Conservation (phyloP, 2,329 filamentous ascomycete genomes). For the Grosmannia clavigera region DNA sequence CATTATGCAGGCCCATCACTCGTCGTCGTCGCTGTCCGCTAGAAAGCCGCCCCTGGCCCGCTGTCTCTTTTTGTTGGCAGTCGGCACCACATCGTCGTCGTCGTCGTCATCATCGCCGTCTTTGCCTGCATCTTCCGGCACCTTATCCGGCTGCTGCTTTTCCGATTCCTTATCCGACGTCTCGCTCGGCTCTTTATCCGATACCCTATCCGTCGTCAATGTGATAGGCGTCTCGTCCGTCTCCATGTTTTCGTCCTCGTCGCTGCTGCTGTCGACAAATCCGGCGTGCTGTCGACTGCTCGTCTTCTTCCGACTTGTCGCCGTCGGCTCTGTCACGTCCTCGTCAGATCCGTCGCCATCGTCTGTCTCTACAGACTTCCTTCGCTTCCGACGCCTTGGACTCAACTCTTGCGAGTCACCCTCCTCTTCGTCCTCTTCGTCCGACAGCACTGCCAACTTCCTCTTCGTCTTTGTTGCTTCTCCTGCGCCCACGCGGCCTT, state of each 20-base stretch:
- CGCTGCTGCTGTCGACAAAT: not conserved
- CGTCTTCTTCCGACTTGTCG: not conserved
- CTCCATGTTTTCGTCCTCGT: not conserved
- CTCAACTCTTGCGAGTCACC: not conserved
- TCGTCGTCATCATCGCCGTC: constrained; percentile 4
- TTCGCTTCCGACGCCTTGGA: constrained; percentile 3
- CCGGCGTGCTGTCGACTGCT: not conserved
- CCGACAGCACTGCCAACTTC: constrained; percentile 13
- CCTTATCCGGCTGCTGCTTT: not conserved
- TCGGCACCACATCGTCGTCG: constrained; percentile 21
- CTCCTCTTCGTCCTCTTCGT: not conserved
- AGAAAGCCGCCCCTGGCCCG: constrained; percentile 42
- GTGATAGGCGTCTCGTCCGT: not conserved
- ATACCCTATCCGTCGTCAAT: too few species aligned
- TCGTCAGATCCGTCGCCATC: not conserved
- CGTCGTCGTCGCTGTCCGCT: constrained; percentile 42
- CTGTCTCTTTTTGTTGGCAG: constrained; percentile 23
- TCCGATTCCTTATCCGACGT: not conserved
- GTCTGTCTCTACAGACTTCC: constrained; percentile 2
- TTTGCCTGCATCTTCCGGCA: not conserved
- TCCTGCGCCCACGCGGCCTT: constrained; percentile 11
- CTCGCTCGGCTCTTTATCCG: not conserved
- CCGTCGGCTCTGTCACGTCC: not conserved
- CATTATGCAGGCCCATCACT: not conserved
- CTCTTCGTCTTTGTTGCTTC: constrained; percentile 8